Base-by-base conservation (phyloP, 2,329 filamentous ascomycete species). In the Alternaria arbusti region DNA sequence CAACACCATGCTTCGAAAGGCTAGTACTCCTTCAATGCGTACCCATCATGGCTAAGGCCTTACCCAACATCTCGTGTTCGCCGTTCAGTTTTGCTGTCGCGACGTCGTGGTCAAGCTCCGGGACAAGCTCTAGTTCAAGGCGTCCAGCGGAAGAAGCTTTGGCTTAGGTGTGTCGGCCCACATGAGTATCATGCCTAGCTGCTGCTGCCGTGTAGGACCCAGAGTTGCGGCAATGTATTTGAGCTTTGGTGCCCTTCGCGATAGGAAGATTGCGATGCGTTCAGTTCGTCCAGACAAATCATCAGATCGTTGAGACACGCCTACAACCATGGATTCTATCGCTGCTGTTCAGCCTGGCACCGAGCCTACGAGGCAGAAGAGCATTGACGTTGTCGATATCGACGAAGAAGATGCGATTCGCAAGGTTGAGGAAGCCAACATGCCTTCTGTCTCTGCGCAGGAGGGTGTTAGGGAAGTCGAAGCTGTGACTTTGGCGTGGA, bases 401-500 rank as follows among this genome's bases (percentile, higher is more conserved):
- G 67, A 67, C 15, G 67, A 67, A 52, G 62, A 65, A 25, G 65
- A 67, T 40, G 67, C 67, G 11, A 66, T 69, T 36, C 67, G 62
- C 47, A 69, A 69, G 55, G 67, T 69, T 13, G 67, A 67, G 17
- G 65, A 59, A 45, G 65, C 67, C 4, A 63, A 47, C 15, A 63
- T 56, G 7, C 62, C 66, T 40, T 56, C 64, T n/a, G 30, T 47
- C 2, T 62, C 71, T 28, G 74, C 72, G 25, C 74, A 80, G 36
- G 61, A 74, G 44, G 80, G 80, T 68, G 73, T 81, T 2, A 70
- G 76, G 61, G 71, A 76, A 23, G 75, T 74, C 12, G 76, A 81
- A 56, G 80, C 80, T 20, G 73, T 78, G n/a, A 80, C 79, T 3
- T 63, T 79, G 22, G 73, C 75, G 5, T 82, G 80, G 80, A 74